Conservation (phyloP, 1,284 basidiomycete species). For the Amylostereum areolatum region DNA sequence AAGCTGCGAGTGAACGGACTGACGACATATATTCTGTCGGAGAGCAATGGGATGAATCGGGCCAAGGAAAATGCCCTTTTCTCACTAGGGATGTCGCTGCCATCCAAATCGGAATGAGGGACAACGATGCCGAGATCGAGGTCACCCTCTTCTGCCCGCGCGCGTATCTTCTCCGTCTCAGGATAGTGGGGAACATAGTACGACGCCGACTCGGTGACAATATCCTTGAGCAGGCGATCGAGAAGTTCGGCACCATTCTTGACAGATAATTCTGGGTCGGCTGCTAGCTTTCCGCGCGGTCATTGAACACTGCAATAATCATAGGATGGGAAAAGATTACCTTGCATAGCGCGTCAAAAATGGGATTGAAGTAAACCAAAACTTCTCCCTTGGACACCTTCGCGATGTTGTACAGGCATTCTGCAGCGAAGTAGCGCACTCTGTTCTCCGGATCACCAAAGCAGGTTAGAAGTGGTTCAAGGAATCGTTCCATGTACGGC, state of each 20-base stretch:
- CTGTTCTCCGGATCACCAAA: conserved; percentile 94
- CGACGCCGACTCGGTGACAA: conserved; percentile 94
- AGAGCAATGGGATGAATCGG: conserved; percentile 90
- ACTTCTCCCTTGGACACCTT: conserved; percentile 99
- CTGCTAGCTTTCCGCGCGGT: conserved; percentile 66
- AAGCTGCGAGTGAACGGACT: conserved; percentile 96
- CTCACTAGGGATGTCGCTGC: conserved; percentile 37
- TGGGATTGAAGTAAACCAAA: conserved; percentile 95
- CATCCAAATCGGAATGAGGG: conserved; percentile 50
- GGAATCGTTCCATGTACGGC: conserved; percentile 90
- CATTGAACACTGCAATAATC: neutral
- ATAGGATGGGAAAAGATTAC: conserved; percentile 38
- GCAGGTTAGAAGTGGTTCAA: conserved; percentile 87
- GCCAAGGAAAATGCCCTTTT: conserved; percentile 88
- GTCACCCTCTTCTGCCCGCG: conserved; percentile 33
- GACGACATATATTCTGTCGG: conserved; percentile 91
- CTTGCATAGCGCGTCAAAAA: conserved; percentile 96
- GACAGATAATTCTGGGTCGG: conserved; percentile 93
- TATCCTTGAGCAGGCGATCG: conserved; percentile 95
- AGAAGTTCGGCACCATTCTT: conserved; percentile 99
- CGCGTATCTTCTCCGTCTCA: conserved; percentile 66
- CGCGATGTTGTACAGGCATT: conserved; percentile 97
- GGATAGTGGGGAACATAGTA: conserved; percentile 90
- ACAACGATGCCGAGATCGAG: conserved; percentile 50
- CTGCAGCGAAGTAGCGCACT: conserved; percentile 95